Percentiles rank a stretch among this genome's conserved stretches.
Evolutionary conservation across 768 basidiomycete genomes (phyloP).

Genomic region (Rubroboletus pulcherrimus): DNA sequence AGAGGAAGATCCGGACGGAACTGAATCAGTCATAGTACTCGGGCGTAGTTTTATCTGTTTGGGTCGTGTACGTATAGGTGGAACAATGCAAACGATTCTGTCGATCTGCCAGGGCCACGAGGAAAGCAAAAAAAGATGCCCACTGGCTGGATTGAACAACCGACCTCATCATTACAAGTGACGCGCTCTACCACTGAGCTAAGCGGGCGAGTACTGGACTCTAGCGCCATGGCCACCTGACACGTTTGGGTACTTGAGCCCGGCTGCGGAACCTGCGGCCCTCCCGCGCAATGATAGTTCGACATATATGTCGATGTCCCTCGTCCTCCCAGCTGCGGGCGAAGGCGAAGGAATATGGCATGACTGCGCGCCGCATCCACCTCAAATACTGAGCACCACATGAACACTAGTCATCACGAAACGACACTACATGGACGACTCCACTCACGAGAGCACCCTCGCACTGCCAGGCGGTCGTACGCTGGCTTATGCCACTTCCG

Average conservation of each 20-base stretch:
- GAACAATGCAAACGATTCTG: background rate
- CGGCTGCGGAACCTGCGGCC: background rate
- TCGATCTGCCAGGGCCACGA: background rate
- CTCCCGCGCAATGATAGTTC: background rate
- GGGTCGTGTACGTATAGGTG: background rate
- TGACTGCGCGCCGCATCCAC: background rate
- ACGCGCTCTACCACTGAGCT: conserved; percentile 47
- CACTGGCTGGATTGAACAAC: conserved; percentile 45
- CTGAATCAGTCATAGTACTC: conserved; percentile 3
- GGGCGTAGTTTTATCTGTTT: background rate
- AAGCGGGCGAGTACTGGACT: conserved; percentile 26
- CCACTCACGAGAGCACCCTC: conserved; percentile 17
- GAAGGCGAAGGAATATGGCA: background rate
- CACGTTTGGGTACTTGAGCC: background rate
- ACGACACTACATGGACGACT: conserved; percentile 4
- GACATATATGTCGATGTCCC: background rate
- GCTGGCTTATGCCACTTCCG: conserved; percentile 52
- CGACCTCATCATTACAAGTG: conserved; percentile 45
- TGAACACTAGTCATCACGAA: background rate
- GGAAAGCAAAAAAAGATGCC: conserved; percentile 21
- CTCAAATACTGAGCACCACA: background rate
- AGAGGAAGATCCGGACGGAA: conserved; percentile 43
- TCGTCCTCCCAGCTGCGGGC: background rate
- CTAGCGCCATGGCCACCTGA: background rate
- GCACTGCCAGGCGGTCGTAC: conserved; percentile 38